Percentiles rank a stretch among this genome's conserved stretches.
phyloP scores from a whole-genome alignment of 345 rosid species.

The Jatropha curcas region DNA sequence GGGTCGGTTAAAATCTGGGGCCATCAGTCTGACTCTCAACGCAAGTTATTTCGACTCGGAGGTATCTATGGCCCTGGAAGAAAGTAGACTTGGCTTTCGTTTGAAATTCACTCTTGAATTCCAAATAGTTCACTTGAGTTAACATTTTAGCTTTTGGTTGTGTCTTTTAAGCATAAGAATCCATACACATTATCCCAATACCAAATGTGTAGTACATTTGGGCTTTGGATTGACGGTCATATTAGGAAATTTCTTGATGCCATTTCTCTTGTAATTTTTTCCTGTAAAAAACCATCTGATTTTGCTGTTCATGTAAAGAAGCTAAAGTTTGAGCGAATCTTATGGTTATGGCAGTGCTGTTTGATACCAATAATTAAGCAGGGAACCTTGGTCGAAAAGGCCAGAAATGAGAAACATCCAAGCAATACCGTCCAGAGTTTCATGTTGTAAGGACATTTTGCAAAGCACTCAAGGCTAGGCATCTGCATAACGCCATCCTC shows the following conservation, averaged over 20 bases:
- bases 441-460: conserved; percentile 80
- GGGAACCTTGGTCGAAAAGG: conserved; percentile 41
- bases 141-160: neutral
- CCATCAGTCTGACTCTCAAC: conserved; percentile 49
- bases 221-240: neutral
- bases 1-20: conserved; percentile 75
- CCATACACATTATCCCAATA: neutral
- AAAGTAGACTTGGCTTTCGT: conserved; percentile 50
- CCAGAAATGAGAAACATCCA: conserved; percentile 57
- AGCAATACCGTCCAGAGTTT: conserved; percentile 69
- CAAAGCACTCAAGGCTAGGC: conserved; percentile 71
- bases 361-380: conserved; percentile 63
- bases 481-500: conserved; percentile 41
- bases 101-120: no score
- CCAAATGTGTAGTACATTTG: neutral
- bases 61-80: conserved; percentile 93
- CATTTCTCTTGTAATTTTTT: neutral
- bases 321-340: neutral
- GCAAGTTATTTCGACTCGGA: conserved; percentile 78
- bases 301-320: neutral
- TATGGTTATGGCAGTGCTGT: conserved; percentile 71
- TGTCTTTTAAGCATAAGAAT: neutral
- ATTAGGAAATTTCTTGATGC: no score
- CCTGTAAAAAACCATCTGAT: neutral
- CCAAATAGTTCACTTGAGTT: no score